Conservation (phyloP, 1,284 basidiomycete species). For the Sporisorium exsertum region DNA sequence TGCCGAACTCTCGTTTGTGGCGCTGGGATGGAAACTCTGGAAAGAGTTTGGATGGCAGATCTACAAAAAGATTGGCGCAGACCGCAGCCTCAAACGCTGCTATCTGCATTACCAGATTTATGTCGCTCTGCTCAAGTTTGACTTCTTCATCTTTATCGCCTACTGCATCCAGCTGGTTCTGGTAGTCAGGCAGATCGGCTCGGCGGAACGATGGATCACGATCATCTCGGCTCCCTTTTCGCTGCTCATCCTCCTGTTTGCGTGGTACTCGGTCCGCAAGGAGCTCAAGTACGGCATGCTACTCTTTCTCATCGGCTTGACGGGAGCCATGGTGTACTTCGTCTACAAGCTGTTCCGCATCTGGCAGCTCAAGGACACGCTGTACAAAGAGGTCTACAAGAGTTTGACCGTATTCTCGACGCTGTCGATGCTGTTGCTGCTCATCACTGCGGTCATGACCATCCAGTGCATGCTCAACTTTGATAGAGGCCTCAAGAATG, state of each 20-base stretch:
- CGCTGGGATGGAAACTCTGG: slow-evolving; percentile 55
- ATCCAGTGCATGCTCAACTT: slow-evolving; percentile 61
- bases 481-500: slow-evolving; percentile 56
- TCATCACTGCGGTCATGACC: slow-evolving; percentile 54
- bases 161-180: slow-evolving; percentile 64
- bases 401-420: slow-evolving; percentile 61
- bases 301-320: slow-evolving; percentile 48
- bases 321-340: slow-evolving; percentile 61
- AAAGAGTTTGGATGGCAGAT: slow-evolving; percentile 65
- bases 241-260: slow-evolving; percentile 55
- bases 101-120: slow-evolving; percentile 61
- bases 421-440: slow-evolving; percentile 52
- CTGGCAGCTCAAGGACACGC: slow-evolving; percentile 48
- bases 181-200: slow-evolving; percentile 54
- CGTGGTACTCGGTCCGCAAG: slow-evolving; percentile 57
- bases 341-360: slow-evolving; percentile 60
- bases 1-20: slow-evolving; percentile 48
- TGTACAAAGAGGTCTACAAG: slow-evolving; percentile 63
- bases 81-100: slow-evolving; percentile 51
- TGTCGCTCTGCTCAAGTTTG: slow-evolving; percentile 61
- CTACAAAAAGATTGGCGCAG: slow-evolving; percentile 62
- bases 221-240: slow-evolving; percentile 58
- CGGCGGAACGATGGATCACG: slow-evolving; percentile 56
- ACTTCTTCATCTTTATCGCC: slow-evolving; percentile 63
- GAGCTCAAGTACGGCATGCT: slow-evolving; percentile 57